phyloP scores from a whole-genome alignment of 2,329 filamentous ascomycete species.

The Botrytis deweyae region DNA sequence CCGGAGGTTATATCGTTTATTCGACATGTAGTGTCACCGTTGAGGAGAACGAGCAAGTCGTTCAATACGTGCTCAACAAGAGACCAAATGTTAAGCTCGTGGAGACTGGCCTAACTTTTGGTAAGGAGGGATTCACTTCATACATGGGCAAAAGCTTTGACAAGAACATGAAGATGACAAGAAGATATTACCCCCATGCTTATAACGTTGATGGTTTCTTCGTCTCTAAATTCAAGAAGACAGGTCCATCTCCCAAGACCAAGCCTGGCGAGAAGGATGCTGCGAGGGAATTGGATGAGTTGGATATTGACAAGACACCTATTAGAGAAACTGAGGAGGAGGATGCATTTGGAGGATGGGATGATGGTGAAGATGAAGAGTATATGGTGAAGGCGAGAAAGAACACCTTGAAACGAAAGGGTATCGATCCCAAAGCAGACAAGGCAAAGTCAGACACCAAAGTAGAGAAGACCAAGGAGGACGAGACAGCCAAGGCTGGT shows the following conservation, averaged over 20 bases:
- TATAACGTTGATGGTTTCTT: constrained; percentile 99
- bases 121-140: constrained; percentile 86
- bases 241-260: constrained; percentile 67
- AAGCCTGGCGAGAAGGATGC: constrained; percentile 36
- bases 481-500: background rate
- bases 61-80: constrained; percentile 88
- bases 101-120: constrained; percentile 85
- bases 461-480: constrained; percentile 20
- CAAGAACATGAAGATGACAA: constrained; percentile 75
- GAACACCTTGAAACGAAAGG: constrained; percentile 71
- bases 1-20: constrained; percentile 93
- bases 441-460: constrained; percentile 35
- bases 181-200: constrained; percentile 84
- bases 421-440: constrained; percentile 67
- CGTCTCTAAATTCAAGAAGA: constrained; percentile 96
- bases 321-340: constrained; percentile 42
- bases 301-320: constrained; percentile 67
- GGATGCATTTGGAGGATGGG: constrained; percentile 69
- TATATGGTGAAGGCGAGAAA: constrained; percentile 73
- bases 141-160: constrained; percentile 93
- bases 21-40: constrained; percentile 94
- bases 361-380: constrained; percentile 69
- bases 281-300: constrained; percentile 42
- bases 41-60: constrained; percentile 91
- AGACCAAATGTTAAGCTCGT: constrained; percentile 93